Evolutionary conservation across 108 stramenopile species (phyloP).

Genomic region (Schizochytrium sp.): DNA sequence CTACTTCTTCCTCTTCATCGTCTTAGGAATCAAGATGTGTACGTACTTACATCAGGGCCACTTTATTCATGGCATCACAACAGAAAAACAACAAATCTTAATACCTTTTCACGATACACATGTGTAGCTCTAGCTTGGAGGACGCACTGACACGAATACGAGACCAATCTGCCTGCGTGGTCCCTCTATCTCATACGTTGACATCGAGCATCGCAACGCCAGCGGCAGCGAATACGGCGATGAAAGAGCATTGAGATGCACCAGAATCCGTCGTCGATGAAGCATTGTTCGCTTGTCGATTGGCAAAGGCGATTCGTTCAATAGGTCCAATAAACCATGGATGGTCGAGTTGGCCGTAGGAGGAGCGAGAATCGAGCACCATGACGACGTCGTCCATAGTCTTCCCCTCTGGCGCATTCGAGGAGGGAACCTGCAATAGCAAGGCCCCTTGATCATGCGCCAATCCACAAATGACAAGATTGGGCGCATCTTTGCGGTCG

Average conservation of each 20-base stretch:
- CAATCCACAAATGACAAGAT: neutral
- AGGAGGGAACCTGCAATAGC: neutral
- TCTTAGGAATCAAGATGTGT: neutral
- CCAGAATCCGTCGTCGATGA: neutral
- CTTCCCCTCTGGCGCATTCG: neutral
- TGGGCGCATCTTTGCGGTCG: neutral
- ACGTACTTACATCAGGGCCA: neutral
- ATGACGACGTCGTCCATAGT: neutral
- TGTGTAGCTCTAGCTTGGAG: neutral
- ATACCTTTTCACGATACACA: neutral
- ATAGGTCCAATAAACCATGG: neutral
- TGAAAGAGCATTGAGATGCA: neutral
- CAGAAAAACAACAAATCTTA: no score
- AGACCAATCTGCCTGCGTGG: neutral
- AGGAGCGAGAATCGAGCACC: neutral
- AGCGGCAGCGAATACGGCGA: neutral
- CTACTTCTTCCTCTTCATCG: neutral
- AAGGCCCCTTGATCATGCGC: neutral
- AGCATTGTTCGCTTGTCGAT: neutral
- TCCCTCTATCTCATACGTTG: neutral
- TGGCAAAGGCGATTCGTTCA: neutral
- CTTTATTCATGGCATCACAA: no score
- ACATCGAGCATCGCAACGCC: neutral
- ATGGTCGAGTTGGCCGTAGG: neutral
- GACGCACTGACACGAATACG: neutral